These are phyloP conservation scores for Lepidium aucheri DNA, from an alignment of 345 rosid genomes.

Conservation along the genomic window DNA sequence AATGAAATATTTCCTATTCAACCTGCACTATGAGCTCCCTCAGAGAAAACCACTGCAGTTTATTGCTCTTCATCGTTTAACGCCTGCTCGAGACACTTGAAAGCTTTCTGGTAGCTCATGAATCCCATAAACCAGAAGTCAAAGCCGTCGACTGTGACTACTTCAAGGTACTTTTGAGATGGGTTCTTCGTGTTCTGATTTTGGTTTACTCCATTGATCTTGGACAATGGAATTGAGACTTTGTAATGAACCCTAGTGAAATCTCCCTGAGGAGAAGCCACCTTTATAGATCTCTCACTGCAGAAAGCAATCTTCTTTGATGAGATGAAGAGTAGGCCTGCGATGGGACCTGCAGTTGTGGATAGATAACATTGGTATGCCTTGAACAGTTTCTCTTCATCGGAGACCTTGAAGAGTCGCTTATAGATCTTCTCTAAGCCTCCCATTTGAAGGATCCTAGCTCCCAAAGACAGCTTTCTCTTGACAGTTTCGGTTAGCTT, in stretches of 20 bases:
- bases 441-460: conserved; percentile 37
- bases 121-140: conserved; percentile 98
- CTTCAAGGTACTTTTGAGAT: conserved; percentile 60
- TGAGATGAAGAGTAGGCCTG: conserved; percentile 50
- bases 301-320: conserved; percentile 36
- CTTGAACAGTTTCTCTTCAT: conserved; percentile 44
- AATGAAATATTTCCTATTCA: conserved; percentile 7
- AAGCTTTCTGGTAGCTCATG: conserved; percentile 59
- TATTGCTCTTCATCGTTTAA: conserved; percentile 3
- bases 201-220: conserved; percentile 46
- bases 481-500: conserved; percentile 45
- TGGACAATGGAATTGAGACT: conserved; percentile 52
- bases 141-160: conserved; percentile 54
- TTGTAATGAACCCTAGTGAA: conserved; percentile 36
- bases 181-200: conserved; percentile 54
- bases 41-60: conserved; percentile 11
- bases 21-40: conserved; percentile 11
- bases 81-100: conserved; percentile 47
- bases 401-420: conserved; percentile 30
- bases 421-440: conserved; percentile 38
- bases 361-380: conserved; percentile 52
- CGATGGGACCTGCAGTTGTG: conserved; percentile 50
- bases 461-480: conserved; percentile 34
- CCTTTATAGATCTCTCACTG: conserved; percentile 35
- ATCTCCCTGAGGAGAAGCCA: conserved; percentile 41